Evolutionary conservation across 257 asterid species (phyloP).

Genomic region (Lycium ferocissimum): DNA sequence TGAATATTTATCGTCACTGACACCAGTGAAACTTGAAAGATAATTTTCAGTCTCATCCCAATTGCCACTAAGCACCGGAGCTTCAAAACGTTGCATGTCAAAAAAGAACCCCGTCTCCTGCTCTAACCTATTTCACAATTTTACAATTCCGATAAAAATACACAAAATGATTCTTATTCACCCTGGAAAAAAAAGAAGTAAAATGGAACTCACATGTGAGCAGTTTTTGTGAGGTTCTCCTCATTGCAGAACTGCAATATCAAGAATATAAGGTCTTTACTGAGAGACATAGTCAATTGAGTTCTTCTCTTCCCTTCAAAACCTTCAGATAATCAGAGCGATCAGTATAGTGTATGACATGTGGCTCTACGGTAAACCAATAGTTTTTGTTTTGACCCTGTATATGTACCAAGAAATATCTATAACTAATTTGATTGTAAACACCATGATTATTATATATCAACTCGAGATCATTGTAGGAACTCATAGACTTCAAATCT

Average conservation of each 20-base stretch:
- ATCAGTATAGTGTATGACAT: background rate
- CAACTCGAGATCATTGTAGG: no score
- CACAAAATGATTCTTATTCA: background rate
- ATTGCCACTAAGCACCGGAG: slow-evolving; percentile 52
- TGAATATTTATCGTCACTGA: slow-evolving; percentile 62
- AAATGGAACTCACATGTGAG: slow-evolving; percentile 59
- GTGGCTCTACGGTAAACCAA: background rate
- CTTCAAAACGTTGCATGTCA: slow-evolving; percentile 63
- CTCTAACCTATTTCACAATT: slow-evolving; percentile 60
- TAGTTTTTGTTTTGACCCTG: background rate
- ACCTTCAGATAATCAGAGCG: slow-evolving; percentile 20
- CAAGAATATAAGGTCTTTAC: slow-evolving; percentile 69
- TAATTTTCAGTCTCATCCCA: slow-evolving; percentile 71
- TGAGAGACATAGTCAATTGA: slow-evolving; percentile 46
- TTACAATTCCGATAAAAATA: background rate
- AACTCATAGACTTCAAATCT: no score
- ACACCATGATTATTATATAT: background rate
- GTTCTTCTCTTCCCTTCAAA: slow-evolving; percentile 28
- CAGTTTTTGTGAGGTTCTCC: slow-evolving; percentile 68
- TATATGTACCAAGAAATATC: background rate
- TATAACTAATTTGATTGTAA: background rate
- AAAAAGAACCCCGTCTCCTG: slow-evolving; percentile 73
- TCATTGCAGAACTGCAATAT: slow-evolving; percentile 74
- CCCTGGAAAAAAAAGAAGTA: background rate
- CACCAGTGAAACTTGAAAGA: slow-evolving; percentile 56